phyloP scores from a whole-genome alignment of 176 grass and related monocot species.

The Poa annua region DNA sequence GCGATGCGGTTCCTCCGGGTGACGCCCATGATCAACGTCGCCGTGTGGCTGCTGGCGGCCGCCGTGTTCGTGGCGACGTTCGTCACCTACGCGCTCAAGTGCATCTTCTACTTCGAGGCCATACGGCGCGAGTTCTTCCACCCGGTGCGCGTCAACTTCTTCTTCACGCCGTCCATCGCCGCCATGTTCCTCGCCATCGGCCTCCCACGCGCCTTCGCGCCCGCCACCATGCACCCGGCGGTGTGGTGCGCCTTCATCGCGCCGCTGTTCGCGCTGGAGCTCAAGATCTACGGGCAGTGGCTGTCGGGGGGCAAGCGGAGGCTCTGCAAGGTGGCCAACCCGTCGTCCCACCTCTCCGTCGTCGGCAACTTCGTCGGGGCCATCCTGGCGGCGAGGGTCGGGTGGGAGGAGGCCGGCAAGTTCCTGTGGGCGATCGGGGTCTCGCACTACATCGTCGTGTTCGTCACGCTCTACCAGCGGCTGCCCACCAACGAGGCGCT shows the following conservation, averaged over 20 bases:
- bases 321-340: slow-evolving; percentile 98
- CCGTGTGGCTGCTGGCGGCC: slow-evolving; percentile 72
- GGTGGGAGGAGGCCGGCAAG: slow-evolving; percentile 84
- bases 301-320: slow-evolving; percentile 88
- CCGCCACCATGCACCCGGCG: slow-evolving; percentile 62
- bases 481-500: slow-evolving; percentile 93
- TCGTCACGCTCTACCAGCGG: slow-evolving; percentile 93
- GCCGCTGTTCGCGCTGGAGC: slow-evolving; percentile 82
- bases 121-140: slow-evolving; percentile 97
- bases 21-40: slow-evolving; percentile 72
- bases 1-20: slow-evolving; percentile 78
- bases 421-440: slow-evolving; percentile 91
- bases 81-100: slow-evolving; percentile 86
- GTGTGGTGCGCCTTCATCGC: slow-evolving; percentile 69
- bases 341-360: slow-evolving; percentile 91
- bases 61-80: slow-evolving; percentile 58
- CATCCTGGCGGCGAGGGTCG: slow-evolving; percentile 84
- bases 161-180: slow-evolving; percentile 91
- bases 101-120: slow-evolving; percentile 99
- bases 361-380: slow-evolving; percentile 98
- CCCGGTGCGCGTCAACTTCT: slow-evolving; percentile 95
- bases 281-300: slow-evolving; percentile 99
- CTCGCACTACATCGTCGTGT: slow-evolving; percentile 93
- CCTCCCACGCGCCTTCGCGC: slow-evolving; percentile 53
- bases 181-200: slow-evolving; percentile 97